Percentiles rank a stretch among this genome's conserved stretches.
Evolutionary conservation across 805 yeast species (phyloP).

Genomic region (Myxozyma vanderwaltii): DNA sequence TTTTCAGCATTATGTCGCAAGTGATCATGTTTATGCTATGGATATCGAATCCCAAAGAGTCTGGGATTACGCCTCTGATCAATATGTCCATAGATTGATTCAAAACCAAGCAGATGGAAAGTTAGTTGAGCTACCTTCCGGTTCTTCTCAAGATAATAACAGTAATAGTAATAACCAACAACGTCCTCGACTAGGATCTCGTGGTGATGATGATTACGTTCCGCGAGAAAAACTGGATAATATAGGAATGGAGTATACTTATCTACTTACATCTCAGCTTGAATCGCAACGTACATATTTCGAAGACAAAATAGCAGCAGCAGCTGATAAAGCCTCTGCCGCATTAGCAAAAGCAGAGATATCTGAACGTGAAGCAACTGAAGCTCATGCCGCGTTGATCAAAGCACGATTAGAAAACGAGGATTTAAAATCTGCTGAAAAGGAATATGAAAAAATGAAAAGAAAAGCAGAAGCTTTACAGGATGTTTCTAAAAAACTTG

Average conservation of each 20-base stretch:
- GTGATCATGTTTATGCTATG: conserved; percentile 90
- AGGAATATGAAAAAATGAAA: conserved; percentile 22
- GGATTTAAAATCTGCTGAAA: conserved; percentile 15
- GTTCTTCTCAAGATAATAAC: neutral
- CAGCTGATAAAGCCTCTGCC: conserved; percentile 39
- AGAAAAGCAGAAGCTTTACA: conserved; percentile 33
- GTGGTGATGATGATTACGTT: conserved; percentile 18
- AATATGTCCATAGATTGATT: conserved; percentile 81
- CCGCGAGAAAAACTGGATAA: conserved; percentile 52
- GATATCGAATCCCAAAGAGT: conserved; percentile 80
- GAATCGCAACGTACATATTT: conserved; percentile 85
- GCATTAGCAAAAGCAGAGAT: conserved; percentile 36
- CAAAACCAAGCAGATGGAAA: conserved; percentile 89
- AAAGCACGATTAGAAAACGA: conserved; percentile 15
- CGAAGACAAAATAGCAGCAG: conserved; percentile 53
- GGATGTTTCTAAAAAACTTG: conserved; percentile 39
- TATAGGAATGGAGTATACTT: conserved; percentile 76
- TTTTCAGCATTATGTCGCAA: conserved; percentile 70
- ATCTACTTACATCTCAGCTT: conserved; percentile 72
- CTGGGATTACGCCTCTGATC: conserved; percentile 93
- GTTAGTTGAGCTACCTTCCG: conserved; percentile 69
- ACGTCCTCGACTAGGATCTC: neutral
- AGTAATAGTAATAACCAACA: neutral
- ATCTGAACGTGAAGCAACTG: conserved; percentile 31
- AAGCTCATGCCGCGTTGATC: conserved; percentile 15